Evolutionary conservation across 441 rosid genomes (phyloP).

Genomic region (Francoa sonchifolia): DNA sequence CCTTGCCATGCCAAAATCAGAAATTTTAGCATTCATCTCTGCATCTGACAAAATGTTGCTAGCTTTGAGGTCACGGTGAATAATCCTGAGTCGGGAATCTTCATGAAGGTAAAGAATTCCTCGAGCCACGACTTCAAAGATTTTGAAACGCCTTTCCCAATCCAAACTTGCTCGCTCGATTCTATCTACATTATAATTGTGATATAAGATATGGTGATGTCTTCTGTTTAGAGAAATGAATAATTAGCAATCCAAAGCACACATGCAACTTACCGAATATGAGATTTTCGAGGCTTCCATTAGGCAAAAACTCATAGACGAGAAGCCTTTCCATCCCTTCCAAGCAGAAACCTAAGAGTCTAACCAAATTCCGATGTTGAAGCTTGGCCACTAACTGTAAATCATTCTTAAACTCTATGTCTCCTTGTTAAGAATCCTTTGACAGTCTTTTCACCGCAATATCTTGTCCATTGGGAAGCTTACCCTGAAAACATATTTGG

Average conservation of each 20-base stretch:
- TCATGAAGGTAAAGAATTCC: conserved; percentile 41
- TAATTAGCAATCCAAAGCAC: not conserved
- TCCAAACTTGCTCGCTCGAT: conserved; percentile 17
- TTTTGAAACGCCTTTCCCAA: conserved; percentile 33
- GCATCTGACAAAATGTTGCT: conserved; percentile 32
- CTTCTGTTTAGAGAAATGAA: too few relatives aligned
- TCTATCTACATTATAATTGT: conserved; percentile 23
- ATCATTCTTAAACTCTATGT: conserved; percentile 44
- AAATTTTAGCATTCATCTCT: conserved; percentile 33
- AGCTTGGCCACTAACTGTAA: conserved; percentile 38
- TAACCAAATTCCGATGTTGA: conserved; percentile 42
- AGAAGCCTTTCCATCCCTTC: conserved; percentile 34
- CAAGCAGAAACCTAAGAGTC: conserved; percentile 34
- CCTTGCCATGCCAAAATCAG: conserved; percentile 51
- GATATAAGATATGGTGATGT: too few relatives aligned
- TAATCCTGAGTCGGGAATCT: conserved; percentile 36
- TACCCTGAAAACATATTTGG: conserved; percentile 20
- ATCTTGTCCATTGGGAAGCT: conserved; percentile 21
- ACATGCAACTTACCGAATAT: conserved; percentile 25
- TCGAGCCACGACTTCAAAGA: conserved; percentile 25
- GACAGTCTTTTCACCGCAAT: conserved; percentile 46
- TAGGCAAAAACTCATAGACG: conserved; percentile 43
- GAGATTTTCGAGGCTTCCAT: conserved; percentile 36
- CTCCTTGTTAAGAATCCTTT: conserved; percentile 34
- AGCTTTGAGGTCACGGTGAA: conserved; percentile 44